These are phyloP conservation scores for Bipolaris zeicola DNA, from an alignment of 2,329 filamentous ascomycete genomes.

Conservation along the genomic window DNA sequence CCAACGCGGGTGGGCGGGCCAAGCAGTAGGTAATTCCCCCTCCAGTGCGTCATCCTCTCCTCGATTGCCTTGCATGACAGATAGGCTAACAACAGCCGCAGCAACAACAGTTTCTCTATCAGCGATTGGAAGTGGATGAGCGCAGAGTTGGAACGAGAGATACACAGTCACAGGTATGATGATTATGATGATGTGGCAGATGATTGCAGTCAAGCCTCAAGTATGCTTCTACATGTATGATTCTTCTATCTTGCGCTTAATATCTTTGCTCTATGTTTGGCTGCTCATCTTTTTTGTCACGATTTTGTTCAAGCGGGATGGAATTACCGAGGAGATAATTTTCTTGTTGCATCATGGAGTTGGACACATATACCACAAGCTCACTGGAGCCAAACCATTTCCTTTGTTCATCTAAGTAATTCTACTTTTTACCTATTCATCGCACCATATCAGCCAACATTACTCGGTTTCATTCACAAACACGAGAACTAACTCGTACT, in stretches of 20 bases:
- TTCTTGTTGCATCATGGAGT: too few species aligned
- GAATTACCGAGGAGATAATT: background rate
- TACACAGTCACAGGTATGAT: slow-evolving; percentile 2
- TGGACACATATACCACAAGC: too few species aligned
- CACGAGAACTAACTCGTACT: too few species aligned
- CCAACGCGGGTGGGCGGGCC: slow-evolving; percentile 25
- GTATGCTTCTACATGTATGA: slow-evolving; percentile 10
- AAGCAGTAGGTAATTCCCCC: slow-evolving; percentile 36
- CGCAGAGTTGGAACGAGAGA: slow-evolving; percentile 5
- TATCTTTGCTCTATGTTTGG: background rate
- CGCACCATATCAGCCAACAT: too few species aligned
- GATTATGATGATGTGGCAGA: slow-evolving; percentile 12
- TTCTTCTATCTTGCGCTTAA: background rate
- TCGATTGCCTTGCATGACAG: background rate
- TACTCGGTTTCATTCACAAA: too few species aligned
- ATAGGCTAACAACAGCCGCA: slow-evolving; percentile 7
- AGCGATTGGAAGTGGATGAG: slow-evolving; percentile 21
- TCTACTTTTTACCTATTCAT: too few species aligned
- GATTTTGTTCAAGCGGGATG: background rate
- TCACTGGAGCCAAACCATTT: too few species aligned
- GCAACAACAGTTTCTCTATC: slow-evolving; percentile 16
- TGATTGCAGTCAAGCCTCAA: slow-evolving; percentile 16
- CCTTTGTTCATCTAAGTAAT: too few species aligned
- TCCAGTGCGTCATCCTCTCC: background rate
- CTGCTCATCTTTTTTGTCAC: background rate